Evolutionary conservation across 805 yeast genomes (phyloP).

Genomic region (Zygoascus biomembranicola): DNA sequence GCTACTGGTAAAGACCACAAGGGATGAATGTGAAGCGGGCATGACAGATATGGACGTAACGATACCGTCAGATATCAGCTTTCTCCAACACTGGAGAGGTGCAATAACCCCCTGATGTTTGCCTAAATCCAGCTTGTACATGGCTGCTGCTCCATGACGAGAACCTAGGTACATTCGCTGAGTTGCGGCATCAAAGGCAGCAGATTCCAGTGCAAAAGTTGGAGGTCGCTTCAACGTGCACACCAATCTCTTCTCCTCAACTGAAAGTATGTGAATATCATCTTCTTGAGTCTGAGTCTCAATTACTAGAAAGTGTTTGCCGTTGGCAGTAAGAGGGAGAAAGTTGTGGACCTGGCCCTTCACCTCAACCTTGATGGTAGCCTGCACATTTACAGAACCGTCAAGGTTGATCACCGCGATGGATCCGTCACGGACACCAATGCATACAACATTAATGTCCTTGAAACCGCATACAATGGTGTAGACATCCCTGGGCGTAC

Average conservation of each 20-base stretch:
- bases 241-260: slow-evolving; percentile 26
- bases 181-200: slow-evolving; percentile 34
- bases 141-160: slow-evolving; percentile 56
- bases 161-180: slow-evolving; percentile 55
- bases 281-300: slow-evolving; percentile 66
- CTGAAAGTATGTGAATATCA: slow-evolving; percentile 38
- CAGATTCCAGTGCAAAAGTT: slow-evolving; percentile 52
- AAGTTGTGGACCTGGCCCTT: slow-evolving; percentile 29
- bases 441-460: slow-evolving; percentile 37
- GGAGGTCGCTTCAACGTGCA: slow-evolving; percentile 28
- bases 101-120: neutral
- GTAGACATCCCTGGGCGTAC: slow-evolving; percentile 11
- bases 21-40: neutral
- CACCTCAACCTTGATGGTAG: slow-evolving; percentile 23
- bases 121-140: slow-evolving; percentile 35
- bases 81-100: slow-evolving; percentile 10
- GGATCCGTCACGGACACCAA: slow-evolving; percentile 28
- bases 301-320: slow-evolving; percentile 30
- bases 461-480: slow-evolving; percentile 30
- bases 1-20: slow-evolving; percentile 17
- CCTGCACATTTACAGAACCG: slow-evolving; percentile 2
- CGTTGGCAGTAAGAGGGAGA: slow-evolving; percentile 10
- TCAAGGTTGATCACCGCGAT: slow-evolving; percentile 15
- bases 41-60: slow-evolving; percentile 18
- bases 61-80: slow-evolving; percentile 21